phyloP scores from a whole-genome alignment of 2,329 filamentous ascomycete genomes.

The Beauveria rudraprayagi region DNA sequence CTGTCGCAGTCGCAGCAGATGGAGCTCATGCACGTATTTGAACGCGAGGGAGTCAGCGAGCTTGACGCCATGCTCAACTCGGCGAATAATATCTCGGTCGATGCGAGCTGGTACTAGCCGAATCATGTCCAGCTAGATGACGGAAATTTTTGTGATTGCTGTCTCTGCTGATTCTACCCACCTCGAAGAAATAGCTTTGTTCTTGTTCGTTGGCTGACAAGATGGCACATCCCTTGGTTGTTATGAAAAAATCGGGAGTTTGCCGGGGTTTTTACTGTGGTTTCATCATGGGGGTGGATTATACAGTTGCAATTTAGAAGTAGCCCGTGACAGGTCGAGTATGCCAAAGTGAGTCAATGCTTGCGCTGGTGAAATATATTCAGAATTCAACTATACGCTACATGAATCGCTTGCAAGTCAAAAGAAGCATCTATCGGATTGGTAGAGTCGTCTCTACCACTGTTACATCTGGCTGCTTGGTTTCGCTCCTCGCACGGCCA shows the following conservation, averaged over 20 bases:
- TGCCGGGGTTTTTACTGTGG: too few species aligned
- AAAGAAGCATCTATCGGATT: neutral
- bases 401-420: neutral
- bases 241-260: too few species aligned
- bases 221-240: too few species aligned
- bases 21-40: slow-evolving; percentile 73
- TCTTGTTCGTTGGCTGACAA: neutral
- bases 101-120: slow-evolving; percentile 25
- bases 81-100: slow-evolving; percentile 19
- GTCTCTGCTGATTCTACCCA: neutral
- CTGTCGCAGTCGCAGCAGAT: slow-evolving; percentile 74
- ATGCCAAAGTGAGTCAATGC: neutral
- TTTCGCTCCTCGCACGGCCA: too few species aligned
- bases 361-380: neutral
- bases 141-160: neutral
- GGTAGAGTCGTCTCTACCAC: neutral
- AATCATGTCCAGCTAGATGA: neutral
- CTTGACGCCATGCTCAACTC: slow-evolving; percentile 52
- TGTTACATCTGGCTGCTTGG: neutral
- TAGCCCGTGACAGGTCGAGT: neutral
- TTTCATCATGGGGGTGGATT: too few species aligned
- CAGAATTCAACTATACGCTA: neutral
- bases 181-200: neutral
- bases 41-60: slow-evolving; percentile 57
- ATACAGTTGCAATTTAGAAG: neutral